A percentile compares a stretch with the other conserved stretches of the same genome.
phyloP scores from a whole-genome alignment of 2,329 filamentous ascomycete genomes.

The Leptographium galeiforme region DNA sequence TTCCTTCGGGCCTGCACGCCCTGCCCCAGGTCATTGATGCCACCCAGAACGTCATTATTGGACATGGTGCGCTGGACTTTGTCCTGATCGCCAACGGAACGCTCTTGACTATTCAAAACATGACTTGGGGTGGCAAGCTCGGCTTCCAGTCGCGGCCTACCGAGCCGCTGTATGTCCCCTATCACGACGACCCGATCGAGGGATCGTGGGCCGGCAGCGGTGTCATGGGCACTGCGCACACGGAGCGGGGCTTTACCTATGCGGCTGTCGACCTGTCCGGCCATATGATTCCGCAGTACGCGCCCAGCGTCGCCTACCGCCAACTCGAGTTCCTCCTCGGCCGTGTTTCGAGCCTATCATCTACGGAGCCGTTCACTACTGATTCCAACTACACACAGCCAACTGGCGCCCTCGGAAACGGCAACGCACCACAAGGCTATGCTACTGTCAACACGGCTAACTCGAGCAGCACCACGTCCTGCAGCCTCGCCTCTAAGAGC shows the following conservation, averaged over 20 bases:
- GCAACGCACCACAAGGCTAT: slow-evolving; percentile 18
- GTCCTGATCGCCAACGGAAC: slow-evolving; percentile 57
- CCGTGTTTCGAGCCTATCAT: slow-evolving; percentile 42
- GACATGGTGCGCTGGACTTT: slow-evolving; percentile 57
- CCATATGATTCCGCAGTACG: slow-evolving; percentile 57
- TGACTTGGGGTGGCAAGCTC: slow-evolving; percentile 61
- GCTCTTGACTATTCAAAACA: slow-evolving; percentile 62
- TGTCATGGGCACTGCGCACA: slow-evolving; percentile 52
- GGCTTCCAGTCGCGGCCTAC: slow-evolving; percentile 52
- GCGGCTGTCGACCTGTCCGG: slow-evolving; percentile 50
- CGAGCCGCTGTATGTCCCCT: slow-evolving; percentile 57
- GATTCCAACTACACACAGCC: slow-evolving; percentile 14
- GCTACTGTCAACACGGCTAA: not conserved
- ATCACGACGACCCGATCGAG: slow-evolving; percentile 32
- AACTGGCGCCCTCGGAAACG: slow-evolving; percentile 13
- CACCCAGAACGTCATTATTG: slow-evolving; percentile 60
- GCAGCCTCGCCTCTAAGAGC: not conserved
- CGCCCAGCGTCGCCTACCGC: slow-evolving; percentile 53
- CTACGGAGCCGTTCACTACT: slow-evolving; percentile 23
- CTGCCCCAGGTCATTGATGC: slow-evolving; percentile 61
- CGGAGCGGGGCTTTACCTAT: slow-evolving; percentile 64
- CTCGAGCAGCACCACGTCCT: not conserved
- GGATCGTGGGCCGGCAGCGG: slow-evolving; percentile 32
- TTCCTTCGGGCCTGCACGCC: slow-evolving; percentile 39
- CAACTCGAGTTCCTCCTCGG: slow-evolving; percentile 67